A percentile compares a stretch with the other conserved stretches of the same genome.
Conservation (phyloP, 257 asterid species). For the Linaria vulgaris region DNA sequence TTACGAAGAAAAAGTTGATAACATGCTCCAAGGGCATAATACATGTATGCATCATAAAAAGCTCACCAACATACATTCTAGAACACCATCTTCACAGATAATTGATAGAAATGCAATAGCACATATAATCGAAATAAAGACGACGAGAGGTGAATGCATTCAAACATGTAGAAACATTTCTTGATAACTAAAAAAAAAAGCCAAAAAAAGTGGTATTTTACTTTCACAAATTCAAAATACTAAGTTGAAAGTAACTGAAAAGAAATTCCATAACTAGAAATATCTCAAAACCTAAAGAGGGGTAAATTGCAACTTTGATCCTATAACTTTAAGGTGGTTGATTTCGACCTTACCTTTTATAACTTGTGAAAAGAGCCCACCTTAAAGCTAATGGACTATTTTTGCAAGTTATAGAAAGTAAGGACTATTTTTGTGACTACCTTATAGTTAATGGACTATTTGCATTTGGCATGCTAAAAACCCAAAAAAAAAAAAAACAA, state of each 20-base stretch:
- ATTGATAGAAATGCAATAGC: not conserved
- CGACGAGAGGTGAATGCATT: not conserved
- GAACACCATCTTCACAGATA: not conserved
- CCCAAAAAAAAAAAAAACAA: too few species aligned
- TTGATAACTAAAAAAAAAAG: not conserved
- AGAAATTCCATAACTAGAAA: not conserved
- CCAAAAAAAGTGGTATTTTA: not conserved
- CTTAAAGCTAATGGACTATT: too few species aligned
- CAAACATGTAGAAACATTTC: not conserved
- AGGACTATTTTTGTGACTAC: too few species aligned
- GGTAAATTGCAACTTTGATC: too few species aligned
- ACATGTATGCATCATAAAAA: conserved; percentile 1
- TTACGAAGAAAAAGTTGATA: not conserved
- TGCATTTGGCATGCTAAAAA: too few species aligned
- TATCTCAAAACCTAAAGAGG: conserved; percentile 7
- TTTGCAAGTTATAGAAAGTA: too few species aligned
- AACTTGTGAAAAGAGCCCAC: too few species aligned
- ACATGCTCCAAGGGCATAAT: conserved; percentile 11
- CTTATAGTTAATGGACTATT: too few species aligned
- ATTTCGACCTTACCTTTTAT: too few species aligned
- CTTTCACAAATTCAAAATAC: not conserved
- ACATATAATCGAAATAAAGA: conserved; percentile 4
- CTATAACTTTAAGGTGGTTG: too few species aligned
- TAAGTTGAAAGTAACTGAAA: not conserved
- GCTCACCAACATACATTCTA: not conserved